Evolutionary conservation across 73 alveolate species (phyloP).

Genomic region (Blepharisma japonicum): DNA sequence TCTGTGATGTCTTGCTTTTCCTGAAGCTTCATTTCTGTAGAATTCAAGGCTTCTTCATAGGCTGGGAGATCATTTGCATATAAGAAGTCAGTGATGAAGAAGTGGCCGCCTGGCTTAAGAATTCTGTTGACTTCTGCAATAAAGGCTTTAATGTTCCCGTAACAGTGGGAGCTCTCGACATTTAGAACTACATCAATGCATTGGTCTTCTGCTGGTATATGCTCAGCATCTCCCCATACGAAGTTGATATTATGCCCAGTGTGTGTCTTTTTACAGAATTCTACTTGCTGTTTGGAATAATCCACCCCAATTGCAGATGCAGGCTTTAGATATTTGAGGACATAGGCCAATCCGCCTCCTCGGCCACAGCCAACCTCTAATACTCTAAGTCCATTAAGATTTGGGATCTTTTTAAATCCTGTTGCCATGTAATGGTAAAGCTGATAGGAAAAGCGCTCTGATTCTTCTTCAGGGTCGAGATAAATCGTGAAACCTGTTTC

Average conservation of each 20-base stretch:
- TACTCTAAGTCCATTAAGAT: slow-evolving; percentile 55
- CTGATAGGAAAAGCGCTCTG: slow-evolving; percentile 55
- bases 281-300: slow-evolving; percentile 51
- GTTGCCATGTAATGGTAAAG: slow-evolving; percentile 65
- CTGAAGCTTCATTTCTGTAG: slow-evolving; percentile 20
- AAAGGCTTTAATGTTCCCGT: slow-evolving; percentile 61
- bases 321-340: slow-evolving; percentile 53
- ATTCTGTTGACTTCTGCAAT: slow-evolving; percentile 45
- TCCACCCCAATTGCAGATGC: slow-evolving; percentile 66
- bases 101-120: slow-evolving; percentile 62
- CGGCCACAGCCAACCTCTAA: slow-evolving; percentile 85
- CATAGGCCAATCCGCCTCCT: slow-evolving; percentile 83
- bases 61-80: neutral
- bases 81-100: slow-evolving; percentile 65
- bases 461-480: slow-evolving; percentile 47
- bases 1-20: slow-evolving; percentile 46
- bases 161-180: slow-evolving; percentile 84
- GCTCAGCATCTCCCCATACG: slow-evolving; percentile 28
- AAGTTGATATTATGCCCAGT: neutral
- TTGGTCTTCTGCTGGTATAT: slow-evolving; percentile 60
- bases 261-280: slow-evolving; percentile 44
- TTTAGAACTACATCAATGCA: slow-evolving; percentile 60
- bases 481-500: slow-evolving; percentile 60
- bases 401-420: slow-evolving; percentile 34
- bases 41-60: too few species aligned